A percentile compares a stretch with the other conserved stretches of the same genome.
phyloP scores from a whole-genome alignment of 345 rosid genomes.

The Arabis alpina region DNA sequence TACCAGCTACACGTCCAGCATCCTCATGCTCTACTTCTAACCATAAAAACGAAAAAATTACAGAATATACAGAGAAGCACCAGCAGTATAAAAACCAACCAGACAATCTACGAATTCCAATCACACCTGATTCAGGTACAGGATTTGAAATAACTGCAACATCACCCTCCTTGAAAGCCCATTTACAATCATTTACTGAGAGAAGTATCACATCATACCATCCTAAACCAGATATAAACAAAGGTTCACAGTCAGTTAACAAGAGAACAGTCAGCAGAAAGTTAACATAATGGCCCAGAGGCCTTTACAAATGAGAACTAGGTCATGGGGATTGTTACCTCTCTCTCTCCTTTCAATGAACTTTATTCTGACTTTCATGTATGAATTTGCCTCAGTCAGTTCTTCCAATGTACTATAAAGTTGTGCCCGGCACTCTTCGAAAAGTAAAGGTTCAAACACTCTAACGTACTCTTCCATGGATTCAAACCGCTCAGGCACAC shows the following conservation, averaged over 20 bases:
- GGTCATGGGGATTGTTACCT: constrained; percentile 52
- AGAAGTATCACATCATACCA: constrained; percentile 93
- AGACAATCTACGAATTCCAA: constrained; percentile 21
- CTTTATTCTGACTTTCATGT: constrained; percentile 74
- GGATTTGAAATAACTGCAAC: constrained; percentile 91
- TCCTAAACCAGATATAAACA: constrained; percentile 53
- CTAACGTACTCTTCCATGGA: constrained; percentile 86
- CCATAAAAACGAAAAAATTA: constrained; percentile 7
- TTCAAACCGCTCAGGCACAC: constrained; percentile 92
- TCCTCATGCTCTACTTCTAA: constrained; percentile 72
- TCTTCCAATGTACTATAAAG: constrained; percentile 97
- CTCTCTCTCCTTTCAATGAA: constrained; percentile 93
- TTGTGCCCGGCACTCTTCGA: constrained; percentile 99
- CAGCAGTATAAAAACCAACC: constrained; percentile 3
- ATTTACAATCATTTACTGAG: constrained; percentile 78
- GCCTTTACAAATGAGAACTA: not conserved
- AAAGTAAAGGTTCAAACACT: constrained; percentile 98
- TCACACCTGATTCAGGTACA: constrained; percentile 77
- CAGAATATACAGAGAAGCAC: constrained; percentile 26
- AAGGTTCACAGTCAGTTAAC: constrained; percentile 38
- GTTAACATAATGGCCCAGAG: not conserved
- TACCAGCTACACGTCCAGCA: constrained; percentile 88
- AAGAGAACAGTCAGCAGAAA: constrained; percentile 15
- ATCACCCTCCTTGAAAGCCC: constrained; percentile 99
- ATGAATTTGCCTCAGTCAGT: constrained; percentile 72